Percentiles rank a stretch among this genome's conserved stretches.
Evolutionary conservation across 2,329 filamentous ascomycete species (phyloP).

Genomic region (Lachnellula willkommii): DNA sequence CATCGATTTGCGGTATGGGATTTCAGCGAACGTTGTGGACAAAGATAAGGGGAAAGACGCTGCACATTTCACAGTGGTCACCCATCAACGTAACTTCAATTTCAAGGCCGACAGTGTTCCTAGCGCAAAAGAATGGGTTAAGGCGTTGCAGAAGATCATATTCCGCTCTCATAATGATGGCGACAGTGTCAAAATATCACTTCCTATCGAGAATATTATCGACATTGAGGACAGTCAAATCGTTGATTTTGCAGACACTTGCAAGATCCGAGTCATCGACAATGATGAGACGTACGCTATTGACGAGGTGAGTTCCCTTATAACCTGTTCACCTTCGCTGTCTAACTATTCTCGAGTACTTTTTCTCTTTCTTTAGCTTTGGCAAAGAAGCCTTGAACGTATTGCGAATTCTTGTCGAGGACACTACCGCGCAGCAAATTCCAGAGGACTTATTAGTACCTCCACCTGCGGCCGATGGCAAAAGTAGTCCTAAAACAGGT

Average conservation of each 20-base stretch:
- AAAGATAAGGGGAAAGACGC: constrained; percentile 68
- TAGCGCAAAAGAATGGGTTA: constrained; percentile 95
- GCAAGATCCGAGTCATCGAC: constrained; percentile 88
- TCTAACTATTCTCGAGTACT: constrained; percentile 56
- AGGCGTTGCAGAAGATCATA: constrained; percentile 86
- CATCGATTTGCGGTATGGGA: constrained; percentile 86
- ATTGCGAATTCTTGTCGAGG: constrained; percentile 44
- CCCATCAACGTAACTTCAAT: constrained; percentile 75
- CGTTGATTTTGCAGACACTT: constrained; percentile 85
- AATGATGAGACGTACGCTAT: constrained; percentile 92
- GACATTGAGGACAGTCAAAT: constrained; percentile 90
- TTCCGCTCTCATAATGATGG: constrained; percentile 95
- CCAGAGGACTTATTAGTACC: constrained; percentile 27
- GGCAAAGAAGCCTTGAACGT: constrained; percentile 79
- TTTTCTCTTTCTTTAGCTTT: constrained; percentile 89
- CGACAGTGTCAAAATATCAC: constrained; percentile 91
- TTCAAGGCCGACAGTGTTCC: constrained; percentile 83
- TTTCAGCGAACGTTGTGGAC: constrained; percentile 74
- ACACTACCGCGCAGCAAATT: constrained; percentile 30
- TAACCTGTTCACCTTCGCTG: background rate
- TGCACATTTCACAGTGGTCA: constrained; percentile 73
- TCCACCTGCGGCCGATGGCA: constrained; percentile 12
- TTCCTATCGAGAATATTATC: constrained; percentile 83
- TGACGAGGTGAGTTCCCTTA: constrained; percentile 63
- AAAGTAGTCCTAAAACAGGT: constrained; percentile 17